Conservation (phyloP, 805 yeast genomes). For the Ascoidea asiatica region DNA sequence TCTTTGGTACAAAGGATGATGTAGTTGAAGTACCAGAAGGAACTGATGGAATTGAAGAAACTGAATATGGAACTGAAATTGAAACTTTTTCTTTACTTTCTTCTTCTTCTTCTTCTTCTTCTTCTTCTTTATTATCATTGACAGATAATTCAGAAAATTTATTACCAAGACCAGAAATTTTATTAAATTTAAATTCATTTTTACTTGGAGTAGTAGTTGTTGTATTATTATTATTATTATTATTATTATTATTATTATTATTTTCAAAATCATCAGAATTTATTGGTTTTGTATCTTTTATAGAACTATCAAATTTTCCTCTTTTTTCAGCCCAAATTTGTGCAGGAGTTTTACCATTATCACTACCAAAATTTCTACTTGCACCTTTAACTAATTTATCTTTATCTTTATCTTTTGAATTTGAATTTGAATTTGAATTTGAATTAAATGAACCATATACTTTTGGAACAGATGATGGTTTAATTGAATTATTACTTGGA, state of each 20-base stretch:
- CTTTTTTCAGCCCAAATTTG: slow-evolving; percentile 91
- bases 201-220: too few species aligned
- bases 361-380: slow-evolving; percentile 46
- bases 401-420: too few species aligned
- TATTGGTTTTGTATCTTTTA: slow-evolving; percentile 12
- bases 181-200: slow-evolving; percentile 3
- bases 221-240: too few species aligned
- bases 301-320: slow-evolving; percentile 34
- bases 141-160: slow-evolving; percentile 7
- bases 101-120: slow-evolving; percentile 12
- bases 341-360: slow-evolving; percentile 83
- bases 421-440: too few species aligned
- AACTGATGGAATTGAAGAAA: slow-evolving; percentile 7
- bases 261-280: slow-evolving; percentile 16
- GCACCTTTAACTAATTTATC: slow-evolving; percentile 44
- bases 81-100: slow-evolving; percentile 11
- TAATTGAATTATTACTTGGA: too few species aligned
- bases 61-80: slow-evolving; percentile 10
- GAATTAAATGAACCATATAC: too few species aligned
- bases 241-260: too few species aligned
- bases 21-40: too few species aligned
- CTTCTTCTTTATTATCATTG: slow-evolving; percentile 3
- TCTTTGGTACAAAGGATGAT: too few species aligned
- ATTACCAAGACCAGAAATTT: not conserved
- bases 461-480: too few species aligned